Evolutionary conservation across 2,329 filamentous ascomycete species (phyloP).

Genomic region (Trichoderma koningiopsis): DNA sequence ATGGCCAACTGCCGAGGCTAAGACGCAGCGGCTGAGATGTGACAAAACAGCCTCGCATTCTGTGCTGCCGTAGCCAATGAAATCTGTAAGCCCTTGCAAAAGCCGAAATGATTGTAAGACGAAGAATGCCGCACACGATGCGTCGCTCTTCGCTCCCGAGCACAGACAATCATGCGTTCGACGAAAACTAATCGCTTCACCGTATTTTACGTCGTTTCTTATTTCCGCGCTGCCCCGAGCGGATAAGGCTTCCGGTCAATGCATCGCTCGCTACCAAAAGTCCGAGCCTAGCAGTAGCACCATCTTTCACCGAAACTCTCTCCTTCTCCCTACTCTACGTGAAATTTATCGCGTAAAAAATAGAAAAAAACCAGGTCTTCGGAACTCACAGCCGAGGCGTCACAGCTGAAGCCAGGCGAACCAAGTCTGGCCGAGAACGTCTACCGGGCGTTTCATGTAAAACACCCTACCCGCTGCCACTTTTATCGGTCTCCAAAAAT

Average conservation of each 20-base stretch:
- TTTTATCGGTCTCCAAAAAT: neutral
- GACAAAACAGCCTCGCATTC: neutral
- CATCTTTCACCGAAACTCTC: neutral
- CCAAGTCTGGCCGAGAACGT: neutral
- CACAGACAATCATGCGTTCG: neutral
- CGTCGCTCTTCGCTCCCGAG: neutral
- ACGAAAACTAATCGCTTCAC: neutral
- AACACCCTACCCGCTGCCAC: neutral
- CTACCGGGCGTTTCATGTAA: neutral
- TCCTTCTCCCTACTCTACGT: neutral
- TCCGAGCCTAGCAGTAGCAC: neutral
- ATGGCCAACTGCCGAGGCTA: neutral
- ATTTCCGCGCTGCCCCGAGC: neutral
- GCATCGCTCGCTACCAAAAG: neutral
- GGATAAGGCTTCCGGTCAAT: neutral
- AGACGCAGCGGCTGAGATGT: neutral
- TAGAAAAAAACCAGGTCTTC: neutral
- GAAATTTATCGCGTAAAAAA: neutral
- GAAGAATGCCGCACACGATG: neutral
- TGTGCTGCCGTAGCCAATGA: too few relatives aligned
- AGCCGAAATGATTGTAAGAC: neutral
- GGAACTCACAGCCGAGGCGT: conserved; percentile 7
- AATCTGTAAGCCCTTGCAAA: neutral
- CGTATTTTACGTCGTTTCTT: conserved; percentile 4
- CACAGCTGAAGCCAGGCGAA: neutral